Evolutionary conservation across 2,329 filamentous ascomycete species (phyloP).

Genomic region (Trichocomaceae sp.): DNA sequence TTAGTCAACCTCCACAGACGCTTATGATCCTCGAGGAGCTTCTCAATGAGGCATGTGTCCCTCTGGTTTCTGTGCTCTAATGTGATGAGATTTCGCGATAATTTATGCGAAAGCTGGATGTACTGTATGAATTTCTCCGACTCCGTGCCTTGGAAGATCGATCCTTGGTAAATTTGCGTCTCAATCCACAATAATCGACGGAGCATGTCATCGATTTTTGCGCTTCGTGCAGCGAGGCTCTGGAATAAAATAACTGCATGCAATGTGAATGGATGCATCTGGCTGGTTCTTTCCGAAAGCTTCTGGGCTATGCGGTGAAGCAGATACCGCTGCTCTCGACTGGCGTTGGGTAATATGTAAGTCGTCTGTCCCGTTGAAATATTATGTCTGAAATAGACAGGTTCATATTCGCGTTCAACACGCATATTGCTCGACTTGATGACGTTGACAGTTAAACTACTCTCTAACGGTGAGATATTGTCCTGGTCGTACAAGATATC

Average conservation of each 20-base stretch:
- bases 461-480: constrained; percentile 15
- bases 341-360: constrained; percentile 16
- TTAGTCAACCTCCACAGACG: constrained; percentile 12
- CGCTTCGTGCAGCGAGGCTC: constrained; percentile 14
- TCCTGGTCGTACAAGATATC: constrained; percentile 15
- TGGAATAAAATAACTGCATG: constrained; percentile 16
- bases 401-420: constrained; percentile 17
- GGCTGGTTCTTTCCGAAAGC: neutral
- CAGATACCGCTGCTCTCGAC: constrained; percentile 13
- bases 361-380: constrained; percentile 14
- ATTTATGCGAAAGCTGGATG: constrained; percentile 17
- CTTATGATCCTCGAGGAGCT: constrained; percentile 14
- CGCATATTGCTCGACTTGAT: constrained; percentile 14
- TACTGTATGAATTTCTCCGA: constrained; percentile 17
- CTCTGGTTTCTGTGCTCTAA: constrained; percentile 17
- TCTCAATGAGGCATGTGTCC: constrained; percentile 15
- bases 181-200: constrained; percentile 19
- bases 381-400: constrained; percentile 18
- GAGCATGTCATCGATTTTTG: constrained; percentile 15
- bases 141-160: constrained; percentile 15
- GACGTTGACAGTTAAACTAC: constrained; percentile 14
- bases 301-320: constrained; percentile 13
- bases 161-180: constrained; percentile 18
- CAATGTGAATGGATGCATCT: constrained; percentile 15
- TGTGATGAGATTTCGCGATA: constrained; percentile 18